Conservation (phyloP, 2,329 filamentous ascomycete species). For the Clathrospora elynae region DNA sequence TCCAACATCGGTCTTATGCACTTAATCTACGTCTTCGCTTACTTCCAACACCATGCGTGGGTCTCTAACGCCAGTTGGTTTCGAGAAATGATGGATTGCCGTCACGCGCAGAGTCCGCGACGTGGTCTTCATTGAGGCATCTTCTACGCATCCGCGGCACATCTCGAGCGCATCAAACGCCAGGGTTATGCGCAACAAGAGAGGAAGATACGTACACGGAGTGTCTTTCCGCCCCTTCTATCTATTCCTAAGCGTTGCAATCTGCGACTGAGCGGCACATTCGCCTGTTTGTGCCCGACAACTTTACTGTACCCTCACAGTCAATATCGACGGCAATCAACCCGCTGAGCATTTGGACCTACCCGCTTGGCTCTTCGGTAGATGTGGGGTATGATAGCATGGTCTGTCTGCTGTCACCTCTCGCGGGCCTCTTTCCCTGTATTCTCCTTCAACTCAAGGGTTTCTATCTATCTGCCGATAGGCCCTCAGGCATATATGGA, state of each 20-base stretch:
- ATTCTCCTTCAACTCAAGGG: conserved; percentile 6
- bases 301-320: conserved; percentile 5
- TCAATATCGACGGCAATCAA: conserved; percentile 11
- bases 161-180: too few species aligned
- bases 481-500: too few species aligned
- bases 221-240: conserved; percentile 1
- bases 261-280: conserved; percentile 4
- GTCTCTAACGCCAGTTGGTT: background rate
- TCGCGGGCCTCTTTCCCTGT: conserved; percentile 11
- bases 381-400: conserved; percentile 15
- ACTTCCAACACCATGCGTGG: conserved; percentile 7
- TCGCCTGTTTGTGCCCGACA: conserved; percentile 4
- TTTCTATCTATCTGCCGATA: conserved; percentile 1
- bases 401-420: conserved; percentile 5
- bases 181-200: too few species aligned
- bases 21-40: conserved; percentile 36
- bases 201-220: conserved; percentile 7
- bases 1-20: conserved; percentile 33
- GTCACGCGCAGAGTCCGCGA: conserved; percentile 16
- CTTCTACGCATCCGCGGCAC: too few species aligned
- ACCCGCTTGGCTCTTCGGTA: conserved; percentile 3
- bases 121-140: too few species aligned
- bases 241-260: conserved; percentile 3
- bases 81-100: conserved; percentile 29
- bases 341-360: conserved; percentile 1